Percentiles rank a stretch among this genome's conserved stretches.
Conservation (phyloP, 768 basidiomycete species). For the Lyophyllum semitale region DNA sequence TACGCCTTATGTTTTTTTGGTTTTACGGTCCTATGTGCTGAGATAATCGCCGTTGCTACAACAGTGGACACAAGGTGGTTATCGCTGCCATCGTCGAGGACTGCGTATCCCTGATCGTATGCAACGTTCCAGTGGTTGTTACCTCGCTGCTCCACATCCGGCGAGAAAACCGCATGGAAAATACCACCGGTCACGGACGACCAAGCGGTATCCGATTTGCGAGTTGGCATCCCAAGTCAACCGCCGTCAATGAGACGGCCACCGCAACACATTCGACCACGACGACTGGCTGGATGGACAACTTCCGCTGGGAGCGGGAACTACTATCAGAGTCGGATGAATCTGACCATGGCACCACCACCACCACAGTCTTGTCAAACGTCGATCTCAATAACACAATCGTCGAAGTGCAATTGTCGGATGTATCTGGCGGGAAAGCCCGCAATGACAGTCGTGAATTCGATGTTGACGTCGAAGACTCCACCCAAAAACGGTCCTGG, state of each 20-base stretch:
- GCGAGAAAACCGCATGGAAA: not conserved
- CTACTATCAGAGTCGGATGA: not conserved
- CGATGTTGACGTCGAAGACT: not conserved
- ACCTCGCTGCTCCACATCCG: conserved; percentile 27
- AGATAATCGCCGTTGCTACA: not conserved
- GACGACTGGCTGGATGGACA: conserved; percentile 8
- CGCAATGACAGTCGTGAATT: not conserved
- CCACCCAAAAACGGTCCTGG: not conserved
- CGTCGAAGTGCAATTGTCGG: conserved; percentile 8
- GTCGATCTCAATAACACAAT: not conserved
- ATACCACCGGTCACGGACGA: not conserved
- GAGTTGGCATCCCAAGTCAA: conserved; percentile 2
- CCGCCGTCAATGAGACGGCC: not conserved
- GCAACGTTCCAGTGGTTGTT: conserved; percentile 39
- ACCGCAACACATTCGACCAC: not conserved
- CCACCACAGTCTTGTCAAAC: not conserved
- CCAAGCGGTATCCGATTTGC: conserved; percentile 11
- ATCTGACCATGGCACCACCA: not conserved
- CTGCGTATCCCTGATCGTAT: conserved; percentile 37
- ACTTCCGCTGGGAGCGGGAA: conserved; percentile 16
- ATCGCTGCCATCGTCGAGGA: conserved; percentile 47
- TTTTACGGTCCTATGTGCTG: not conserved
- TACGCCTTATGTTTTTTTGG: not conserved
- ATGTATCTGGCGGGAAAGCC: not conserved
- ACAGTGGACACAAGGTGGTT: conserved; percentile 27